Percentiles rank a stretch among this genome's conserved stretches.
phyloP scores from a whole-genome alignment of 192 early-diverging fungal genomes.

The Entomortierella beljakovae region DNA sequence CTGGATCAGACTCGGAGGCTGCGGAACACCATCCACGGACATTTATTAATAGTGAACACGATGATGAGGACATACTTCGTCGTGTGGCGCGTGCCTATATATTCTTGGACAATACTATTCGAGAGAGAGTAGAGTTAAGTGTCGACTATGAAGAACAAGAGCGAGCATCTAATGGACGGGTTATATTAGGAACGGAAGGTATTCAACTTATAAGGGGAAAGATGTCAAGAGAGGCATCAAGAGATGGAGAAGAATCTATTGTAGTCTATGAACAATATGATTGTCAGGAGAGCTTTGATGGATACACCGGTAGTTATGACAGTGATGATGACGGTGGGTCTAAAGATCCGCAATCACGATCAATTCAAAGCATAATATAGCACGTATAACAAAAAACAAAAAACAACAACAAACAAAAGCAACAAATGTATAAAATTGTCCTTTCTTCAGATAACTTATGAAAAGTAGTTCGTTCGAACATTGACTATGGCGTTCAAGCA shows the following conservation, averaged over 20 bases:
- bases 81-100: constrained; percentile 23
- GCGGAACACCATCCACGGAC: neutral
- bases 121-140: constrained; percentile 29
- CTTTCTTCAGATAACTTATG: too few species aligned
- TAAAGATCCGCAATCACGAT: constrained; percentile 8
- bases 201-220: constrained; percentile 1
- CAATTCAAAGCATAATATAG: too few species aligned
- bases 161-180: constrained; percentile 3
- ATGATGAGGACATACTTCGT: constrained; percentile 17
- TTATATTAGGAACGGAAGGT: neutral
- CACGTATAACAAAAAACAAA: too few species aligned
- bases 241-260: constrained; percentile 38
- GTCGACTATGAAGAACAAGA: constrained; percentile 22
- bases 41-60: neutral
- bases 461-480: too few species aligned
- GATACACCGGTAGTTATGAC: constrained; percentile 16
- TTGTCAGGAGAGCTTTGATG: constrained; percentile 32
- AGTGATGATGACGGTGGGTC: constrained; percentile 52
- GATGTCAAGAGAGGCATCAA: constrained; percentile 25
- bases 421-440: too few species aligned
- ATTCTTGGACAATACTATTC: constrained; percentile 30
- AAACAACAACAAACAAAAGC: too few species aligned
- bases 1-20: neutral
- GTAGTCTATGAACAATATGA: constrained; percentile 33
- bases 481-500: too few species aligned